phyloP scores from a whole-genome alignment of 495 filamentous ascomycete genomes.

The Tuber microsphaerosporum region DNA sequence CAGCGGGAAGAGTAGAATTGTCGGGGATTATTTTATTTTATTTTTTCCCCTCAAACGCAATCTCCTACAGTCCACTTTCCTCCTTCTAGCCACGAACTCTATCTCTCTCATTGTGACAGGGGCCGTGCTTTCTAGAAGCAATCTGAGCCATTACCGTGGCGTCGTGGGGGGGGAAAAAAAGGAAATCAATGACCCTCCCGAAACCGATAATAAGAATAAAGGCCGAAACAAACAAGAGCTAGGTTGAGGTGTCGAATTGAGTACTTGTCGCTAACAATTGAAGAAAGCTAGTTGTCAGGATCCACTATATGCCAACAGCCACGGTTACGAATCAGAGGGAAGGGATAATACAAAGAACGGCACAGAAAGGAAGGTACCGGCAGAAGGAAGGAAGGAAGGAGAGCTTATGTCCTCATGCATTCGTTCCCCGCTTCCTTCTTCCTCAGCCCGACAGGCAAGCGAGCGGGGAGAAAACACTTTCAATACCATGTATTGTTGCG shows the following conservation, averaged over 20 bases:
- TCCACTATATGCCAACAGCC: neutral
- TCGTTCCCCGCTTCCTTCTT: neutral
- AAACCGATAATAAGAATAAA: neutral
- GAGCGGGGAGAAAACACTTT: no score
- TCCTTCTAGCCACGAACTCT: neutral
- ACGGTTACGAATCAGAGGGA: neutral
- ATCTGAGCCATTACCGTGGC: neutral
- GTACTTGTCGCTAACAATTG: neutral
- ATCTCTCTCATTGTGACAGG: no score
- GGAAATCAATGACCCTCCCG: neutral
- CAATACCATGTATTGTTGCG: no score
- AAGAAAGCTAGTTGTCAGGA: neutral
- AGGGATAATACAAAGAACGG: neutral
- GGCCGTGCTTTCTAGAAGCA: no score
- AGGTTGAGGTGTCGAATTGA: neutral
- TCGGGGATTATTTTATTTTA: neutral
- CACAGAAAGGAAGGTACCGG: neutral
- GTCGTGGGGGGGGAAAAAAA: neutral
- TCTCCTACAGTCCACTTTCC: neutral
- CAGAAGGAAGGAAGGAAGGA: neutral
- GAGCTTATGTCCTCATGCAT: neutral
- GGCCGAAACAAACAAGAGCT: neutral
- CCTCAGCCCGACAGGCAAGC: neutral
- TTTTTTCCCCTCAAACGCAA: neutral
- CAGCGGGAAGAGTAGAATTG: neutral